A percentile compares a stretch with the other conserved stretches of the same genome.
These are phyloP conservation scores for Nemania sp. DNA, from an alignment of 2,329 filamentous ascomycete genomes.

Conservation along the genomic window DNA sequence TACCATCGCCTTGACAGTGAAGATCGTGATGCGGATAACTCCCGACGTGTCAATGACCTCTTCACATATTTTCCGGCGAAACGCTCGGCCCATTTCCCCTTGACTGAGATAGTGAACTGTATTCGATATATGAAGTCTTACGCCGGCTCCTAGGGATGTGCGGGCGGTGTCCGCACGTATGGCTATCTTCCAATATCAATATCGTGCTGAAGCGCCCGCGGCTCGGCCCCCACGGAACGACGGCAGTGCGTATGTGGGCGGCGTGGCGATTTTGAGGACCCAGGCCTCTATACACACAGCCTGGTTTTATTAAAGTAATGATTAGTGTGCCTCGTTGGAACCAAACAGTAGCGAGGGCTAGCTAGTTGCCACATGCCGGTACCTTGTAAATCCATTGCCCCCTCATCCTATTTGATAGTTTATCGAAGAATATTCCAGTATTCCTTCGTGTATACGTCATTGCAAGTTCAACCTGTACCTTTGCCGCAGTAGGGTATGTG, in stretches of 20 bases:
- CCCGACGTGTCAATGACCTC: slow-evolving; percentile 8
- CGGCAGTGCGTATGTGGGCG: neutral
- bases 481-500: neutral
- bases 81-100: slow-evolving; percentile 26
- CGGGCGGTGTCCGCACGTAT: slow-evolving; percentile 24
- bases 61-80: slow-evolving; percentile 17
- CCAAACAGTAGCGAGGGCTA: neutral
- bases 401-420: neutral
- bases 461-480: neutral
- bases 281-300: neutral
- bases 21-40: slow-evolving; percentile 22
- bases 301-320: neutral
- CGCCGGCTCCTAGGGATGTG: slow-evolving; percentile 8
- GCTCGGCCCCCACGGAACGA: neutral
- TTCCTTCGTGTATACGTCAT: slow-evolving; percentile 14
- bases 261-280: neutral
- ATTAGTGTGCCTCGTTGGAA: neutral
- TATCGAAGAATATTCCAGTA: neutral
- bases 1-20: neutral
- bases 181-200: slow-evolving; percentile 12
- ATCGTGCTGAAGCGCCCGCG: slow-evolving; percentile 1
- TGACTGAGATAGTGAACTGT: neutral
- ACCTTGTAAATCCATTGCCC: neutral
- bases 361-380: neutral
- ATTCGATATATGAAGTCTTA: slow-evolving; percentile 23